Base-by-base conservation (phyloP, 75 land plant genomes). In the Selaginella moellendorffii region DNA sequence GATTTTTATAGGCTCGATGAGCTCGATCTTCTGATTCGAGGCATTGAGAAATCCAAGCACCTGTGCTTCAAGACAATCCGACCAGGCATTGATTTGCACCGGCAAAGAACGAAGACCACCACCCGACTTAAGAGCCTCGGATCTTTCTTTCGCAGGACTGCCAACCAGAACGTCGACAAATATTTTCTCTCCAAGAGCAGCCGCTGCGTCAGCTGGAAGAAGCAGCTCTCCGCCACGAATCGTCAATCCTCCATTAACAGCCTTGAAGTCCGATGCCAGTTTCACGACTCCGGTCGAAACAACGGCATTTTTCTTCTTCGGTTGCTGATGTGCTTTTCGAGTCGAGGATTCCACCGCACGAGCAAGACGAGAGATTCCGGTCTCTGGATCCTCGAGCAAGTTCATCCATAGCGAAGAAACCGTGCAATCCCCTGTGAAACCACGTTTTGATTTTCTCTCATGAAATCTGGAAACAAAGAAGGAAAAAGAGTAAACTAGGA, bases 31-130 rank as follows among this genome's bases (percentile, higher is more conserved):
- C 31, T 63, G 31, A 30, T 28, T 52, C 23, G 24, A 63, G 42
- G 63, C 42, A 56, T 36, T 24, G 2, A 77, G n/a, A 54, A 77
- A 77, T 27, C 79, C 79, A 51, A 25, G 29, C 10, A 30, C 79
- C 56, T 77, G 69, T 52, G 36, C 71, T 42, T 77, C 66, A 8
- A 69, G 61, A 20, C 71, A 61, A 31, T 77, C 79, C 30, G 79
- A 77, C 76, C 75, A 77, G 63, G 72, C 29, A 14, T 42, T 54
- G 19, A 53, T 61, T 12, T 30, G 59, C 14, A 77, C 23, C 5
- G 79, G 79, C 26, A 23, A 30, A 1, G 71, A 31, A 28, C 20
- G 10, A 25, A 28, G 18, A 24, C 21, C 9, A 8, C 2, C 25
- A 5, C 24, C 59, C 2, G 24, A 19, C 24, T 56, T 5, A 46